Percentiles rank a stretch among this genome's conserved stretches.
phyloP scores from a whole-genome alignment of 768 basidiomycete species.

The Stropharia rugosoannulata region DNA sequence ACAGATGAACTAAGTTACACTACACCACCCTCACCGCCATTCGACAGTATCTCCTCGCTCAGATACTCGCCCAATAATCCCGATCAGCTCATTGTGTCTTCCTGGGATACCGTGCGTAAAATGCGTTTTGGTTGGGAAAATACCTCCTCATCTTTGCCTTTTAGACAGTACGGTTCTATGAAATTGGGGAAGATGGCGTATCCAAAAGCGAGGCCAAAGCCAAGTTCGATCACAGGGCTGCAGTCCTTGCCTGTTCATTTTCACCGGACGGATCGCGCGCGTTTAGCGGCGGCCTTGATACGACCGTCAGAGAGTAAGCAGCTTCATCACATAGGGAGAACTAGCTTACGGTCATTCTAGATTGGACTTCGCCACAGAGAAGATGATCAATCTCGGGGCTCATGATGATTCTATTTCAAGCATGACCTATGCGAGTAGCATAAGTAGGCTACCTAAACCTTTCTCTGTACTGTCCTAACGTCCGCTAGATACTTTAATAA shows the following conservation, averaged over 20 bases:
- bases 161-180: constrained; percentile 44
- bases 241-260: constrained; percentile 84
- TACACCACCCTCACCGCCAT: constrained; percentile 57
- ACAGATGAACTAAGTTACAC: constrained; percentile 25
- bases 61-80: constrained; percentile 81
- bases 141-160: not conserved
- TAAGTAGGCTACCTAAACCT: constrained; percentile 44
- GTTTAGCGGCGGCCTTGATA: constrained; percentile 87
- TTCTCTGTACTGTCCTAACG: constrained; percentile 39
- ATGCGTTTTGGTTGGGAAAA: constrained; percentile 5
- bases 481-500: constrained; percentile 45
- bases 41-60: constrained; percentile 82
- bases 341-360: constrained; percentile 34
- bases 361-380: constrained; percentile 74
- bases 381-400: constrained; percentile 71
- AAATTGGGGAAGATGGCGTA: constrained; percentile 60
- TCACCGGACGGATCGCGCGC: constrained; percentile 58
- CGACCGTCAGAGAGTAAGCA: constrained; percentile 77
- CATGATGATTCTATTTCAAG: constrained; percentile 81
- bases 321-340: not conserved
- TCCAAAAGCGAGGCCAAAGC: constrained; percentile 64
- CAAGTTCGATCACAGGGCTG: constrained; percentile 89
- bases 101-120: constrained; percentile 77
- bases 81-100: constrained; percentile 76
- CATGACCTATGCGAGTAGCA: constrained; percentile 66